A percentile compares a stretch with the other conserved stretches of the same genome.
Conservation (phyloP, 495 filamentous ascomycete species). For the Lineolata rhizophorae region DNA sequence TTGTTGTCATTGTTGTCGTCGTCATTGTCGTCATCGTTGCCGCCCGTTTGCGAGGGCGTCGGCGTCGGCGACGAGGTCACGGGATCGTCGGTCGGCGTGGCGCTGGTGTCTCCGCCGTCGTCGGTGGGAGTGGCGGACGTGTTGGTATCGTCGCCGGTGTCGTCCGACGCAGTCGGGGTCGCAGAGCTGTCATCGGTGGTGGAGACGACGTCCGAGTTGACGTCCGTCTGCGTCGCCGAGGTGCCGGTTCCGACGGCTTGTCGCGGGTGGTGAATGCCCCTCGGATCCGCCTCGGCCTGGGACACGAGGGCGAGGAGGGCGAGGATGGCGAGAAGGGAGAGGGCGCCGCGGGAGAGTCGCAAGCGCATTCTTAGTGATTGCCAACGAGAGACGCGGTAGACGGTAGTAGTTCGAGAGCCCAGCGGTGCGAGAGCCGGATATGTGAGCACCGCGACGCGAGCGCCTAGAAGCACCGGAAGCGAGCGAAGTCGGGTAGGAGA, state of each 20-base stretch:
- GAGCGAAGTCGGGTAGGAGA: too few relatives aligned
- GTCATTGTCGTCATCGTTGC: not conserved
- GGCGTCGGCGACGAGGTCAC: not conserved
- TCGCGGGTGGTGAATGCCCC: not conserved
- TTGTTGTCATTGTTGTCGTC: too few relatives aligned
- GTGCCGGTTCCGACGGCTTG: not conserved
- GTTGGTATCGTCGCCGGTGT: not conserved
- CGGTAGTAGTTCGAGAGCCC: too few relatives aligned
- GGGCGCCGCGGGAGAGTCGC: too few relatives aligned
- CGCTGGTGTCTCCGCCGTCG: not conserved
- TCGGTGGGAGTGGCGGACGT: not conserved
- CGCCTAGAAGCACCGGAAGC: too few relatives aligned
- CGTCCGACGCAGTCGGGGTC: not conserved
- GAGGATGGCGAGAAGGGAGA: not conserved
- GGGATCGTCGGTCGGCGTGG: not conserved
- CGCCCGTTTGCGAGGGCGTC: not conserved
- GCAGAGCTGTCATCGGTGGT: not conserved
- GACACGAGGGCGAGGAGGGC: not conserved
- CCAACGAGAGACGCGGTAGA: too few relatives aligned
- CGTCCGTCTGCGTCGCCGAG: too few relatives aligned
- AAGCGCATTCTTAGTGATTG: too few relatives aligned
- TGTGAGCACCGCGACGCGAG: too few relatives aligned
- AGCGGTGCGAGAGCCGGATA: too few relatives aligned
- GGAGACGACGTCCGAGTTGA: too few relatives aligned
- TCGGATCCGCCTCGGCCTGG: not conserved